Base-by-base conservation (phyloP, 2,329 filamentous ascomycete species). In the Cladophialophora exuberans region DNA sequence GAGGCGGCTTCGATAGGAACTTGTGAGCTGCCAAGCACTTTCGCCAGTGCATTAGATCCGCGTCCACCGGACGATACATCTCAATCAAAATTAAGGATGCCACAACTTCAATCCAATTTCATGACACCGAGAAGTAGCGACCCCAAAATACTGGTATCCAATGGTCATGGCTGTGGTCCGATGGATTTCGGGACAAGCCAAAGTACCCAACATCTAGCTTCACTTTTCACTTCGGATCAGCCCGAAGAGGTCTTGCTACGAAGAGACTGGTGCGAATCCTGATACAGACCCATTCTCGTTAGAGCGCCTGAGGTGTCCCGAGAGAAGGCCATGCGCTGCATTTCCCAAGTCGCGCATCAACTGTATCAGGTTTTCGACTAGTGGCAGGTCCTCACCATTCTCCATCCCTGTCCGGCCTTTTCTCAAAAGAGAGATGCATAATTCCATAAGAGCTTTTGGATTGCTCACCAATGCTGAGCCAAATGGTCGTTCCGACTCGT, bases 331-430 rank as follows among this genome's bases (percentile, higher is more conserved):
- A 10, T 55, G 38, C 15, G 54, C 41, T 3, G 50, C 50, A n/a
- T 48, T 53, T 9, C 67, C 69, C 28, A 70, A 38, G 42, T 67
- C 66, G 9, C 61, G 56, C 61, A 89, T 80, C 61, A 89, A 70
- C 41, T 83, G 78, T 41, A 84, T 80, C 43, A 89, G 67, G 57
- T 88, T 89, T 62, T 87, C 85, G 1, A 88, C 84, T 39, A 90
- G 76, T 0, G 85, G 80, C 10, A 36, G n/a, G 15, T 7, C 26
- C 4, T 35, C 26, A 9, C 28, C 44, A 15, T 9, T 35, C 9
- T 20, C 13, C 7, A 86, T 83, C 55, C 77, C 62, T 6, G 70
- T 67, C 25, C 78, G 76, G 25, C 73, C 69, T 7, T 33, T 43
- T 17, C 36, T 26, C 22, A 58, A 35, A 15, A 58, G 83, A 67